Conservation (phyloP, 345 rosid species). For the Salix exigua region DNA sequence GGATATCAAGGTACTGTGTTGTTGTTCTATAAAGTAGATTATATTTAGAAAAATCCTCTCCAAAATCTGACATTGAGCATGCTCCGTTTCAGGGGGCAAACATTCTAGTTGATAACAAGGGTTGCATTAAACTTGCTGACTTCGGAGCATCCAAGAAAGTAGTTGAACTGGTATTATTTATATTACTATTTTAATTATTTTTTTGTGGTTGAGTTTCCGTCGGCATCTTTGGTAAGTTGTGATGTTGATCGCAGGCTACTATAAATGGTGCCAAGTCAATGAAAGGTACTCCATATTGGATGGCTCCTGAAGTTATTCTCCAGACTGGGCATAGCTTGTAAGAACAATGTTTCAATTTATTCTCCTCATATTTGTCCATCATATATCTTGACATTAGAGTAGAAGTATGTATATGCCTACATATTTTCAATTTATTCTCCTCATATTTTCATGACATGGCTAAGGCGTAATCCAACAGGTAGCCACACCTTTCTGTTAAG, state of each 20-base stretch:
- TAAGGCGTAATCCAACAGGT: background rate
- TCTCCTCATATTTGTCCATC: background rate
- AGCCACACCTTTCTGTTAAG: background rate
- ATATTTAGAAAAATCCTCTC: background rate
- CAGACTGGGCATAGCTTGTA: conserved; percentile 39
- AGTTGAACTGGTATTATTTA: conserved; percentile 25
- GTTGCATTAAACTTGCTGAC: conserved; percentile 37
- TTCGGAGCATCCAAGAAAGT: conserved; percentile 40
- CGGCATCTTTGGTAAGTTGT: background rate
- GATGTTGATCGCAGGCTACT: conserved; percentile 24
- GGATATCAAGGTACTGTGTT: conserved; percentile 27
- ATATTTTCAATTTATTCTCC: no score
- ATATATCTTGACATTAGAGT: background rate
- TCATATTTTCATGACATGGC: background rate
- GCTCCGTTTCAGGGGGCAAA: conserved; percentile 30
- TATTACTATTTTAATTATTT: background rate
- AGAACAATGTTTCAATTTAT: conserved; percentile 1
- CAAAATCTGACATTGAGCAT: conserved; percentile 6
- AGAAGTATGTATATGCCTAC: background rate
- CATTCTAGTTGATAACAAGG: conserved; percentile 36
- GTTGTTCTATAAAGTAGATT: background rate
- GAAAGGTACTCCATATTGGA: conserved; percentile 40
- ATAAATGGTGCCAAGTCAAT: conserved; percentile 34
- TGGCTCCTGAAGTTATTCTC: conserved; percentile 39
- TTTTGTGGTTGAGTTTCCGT: background rate